phyloP scores from a whole-genome alignment of 768 basidiomycete species.

The Leucosporidium scottii region DNA sequence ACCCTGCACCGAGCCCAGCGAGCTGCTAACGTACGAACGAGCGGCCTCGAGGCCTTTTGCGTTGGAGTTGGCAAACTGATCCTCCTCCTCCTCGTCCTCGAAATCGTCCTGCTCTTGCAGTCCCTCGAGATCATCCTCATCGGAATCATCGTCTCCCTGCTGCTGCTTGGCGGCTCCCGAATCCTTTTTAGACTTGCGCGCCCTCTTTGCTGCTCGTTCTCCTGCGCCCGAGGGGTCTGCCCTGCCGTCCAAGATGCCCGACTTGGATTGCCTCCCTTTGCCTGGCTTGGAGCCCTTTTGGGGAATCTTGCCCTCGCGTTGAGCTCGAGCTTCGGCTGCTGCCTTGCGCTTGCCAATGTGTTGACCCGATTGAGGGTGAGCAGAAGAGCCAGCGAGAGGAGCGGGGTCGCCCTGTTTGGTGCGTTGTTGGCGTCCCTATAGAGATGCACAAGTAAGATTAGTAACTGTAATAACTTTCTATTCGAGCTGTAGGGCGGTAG shows the following conservation, averaged over 20 bases:
- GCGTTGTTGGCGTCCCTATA: constrained; percentile 23
- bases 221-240: neutral
- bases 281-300: neutral
- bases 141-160: constrained; percentile 20
- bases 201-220: neutral
- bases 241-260: neutral
- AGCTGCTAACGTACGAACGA: constrained; percentile 40
- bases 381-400: constrained; percentile 15
- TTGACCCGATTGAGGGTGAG: constrained; percentile 19
- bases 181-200: neutral
- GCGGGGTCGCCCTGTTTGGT: constrained; percentile 26
- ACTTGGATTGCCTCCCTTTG: neutral
- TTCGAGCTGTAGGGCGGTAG: neutral
- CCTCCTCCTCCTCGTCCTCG: constrained; percentile 49
- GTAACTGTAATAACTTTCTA: neutral
- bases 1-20: neutral
- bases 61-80: constrained; percentile 46
- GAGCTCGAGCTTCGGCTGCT: constrained; percentile 14
- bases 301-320: neutral
- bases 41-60: constrained; percentile 46
- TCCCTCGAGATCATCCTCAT: constrained; percentile 25
- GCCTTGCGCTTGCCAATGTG: constrained; percentile 32
- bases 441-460: neutral
- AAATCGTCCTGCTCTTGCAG: constrained; percentile 47
- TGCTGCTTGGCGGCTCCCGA: neutral